Base-by-base conservation (phyloP, 805 yeast species). In the Ogataea salicorniae region DNA sequence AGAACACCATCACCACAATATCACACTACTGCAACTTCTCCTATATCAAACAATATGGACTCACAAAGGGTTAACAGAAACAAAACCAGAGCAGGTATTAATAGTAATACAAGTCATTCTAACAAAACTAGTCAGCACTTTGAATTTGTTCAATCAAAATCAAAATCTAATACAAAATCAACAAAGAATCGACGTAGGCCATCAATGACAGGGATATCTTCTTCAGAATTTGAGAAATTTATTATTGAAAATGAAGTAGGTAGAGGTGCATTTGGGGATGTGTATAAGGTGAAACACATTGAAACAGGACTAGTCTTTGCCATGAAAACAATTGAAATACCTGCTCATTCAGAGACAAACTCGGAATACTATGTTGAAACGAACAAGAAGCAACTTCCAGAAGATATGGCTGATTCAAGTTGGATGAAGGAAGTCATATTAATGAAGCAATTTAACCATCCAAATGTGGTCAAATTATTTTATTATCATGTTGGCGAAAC, bases 181-280 rank as follows among this genome's bases (percentile, higher is more conserved):
- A 26, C 31, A 9, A 26, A 13, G 14, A 39, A 2, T 4, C 14
- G 18, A 15, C 16, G 18, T 29, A 39, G 47, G 14, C 35, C 35
- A 33, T 43, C 45, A 23, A 54, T 52, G 56, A 47, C 56, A 13
- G 58, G 51, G 39, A 43, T 55, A 9, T 45, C 56, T 20, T 20
- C 48, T 13, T 48, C 49, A 6, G 53, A 51, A 46, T 55, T 55
- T 37, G 41, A 74, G 39, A 74, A 74, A 46, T 81, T 77, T 57
- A 70, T 71, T 29, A 70, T 83, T 56, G 72, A 74, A 42, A 84
- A 81, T 42, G 75, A 84, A 35, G 72, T 94, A 2, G 99, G 98
- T 3, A 79, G 79, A 50, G 99, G 99, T 2, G 97, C 97, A 0
- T 90, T 81, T 62, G 98, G 97, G 1, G 78, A 79, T 37, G 97